Conservation (phyloP, 139 green algal genomes). For the Coelastrella sp. region DNA sequence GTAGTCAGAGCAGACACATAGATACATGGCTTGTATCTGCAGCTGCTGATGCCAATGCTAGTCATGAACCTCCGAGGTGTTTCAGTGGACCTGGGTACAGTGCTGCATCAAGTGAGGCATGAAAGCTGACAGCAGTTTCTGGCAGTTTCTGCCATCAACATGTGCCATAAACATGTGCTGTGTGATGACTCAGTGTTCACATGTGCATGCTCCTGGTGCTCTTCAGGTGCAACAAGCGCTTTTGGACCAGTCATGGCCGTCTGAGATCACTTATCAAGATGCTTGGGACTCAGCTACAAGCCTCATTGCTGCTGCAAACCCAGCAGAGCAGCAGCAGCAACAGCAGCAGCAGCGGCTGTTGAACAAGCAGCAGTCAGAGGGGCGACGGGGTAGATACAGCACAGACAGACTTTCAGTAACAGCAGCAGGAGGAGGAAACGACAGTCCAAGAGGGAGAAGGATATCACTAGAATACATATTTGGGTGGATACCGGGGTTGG, state of each 20-base stretch:
- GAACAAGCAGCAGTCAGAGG: not conserved
- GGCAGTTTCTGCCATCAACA: not conserved
- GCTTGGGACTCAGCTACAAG: conserved; percentile 14
- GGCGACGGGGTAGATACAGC: not conserved
- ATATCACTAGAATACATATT: not conserved
- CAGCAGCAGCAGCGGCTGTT: conserved; percentile 8
- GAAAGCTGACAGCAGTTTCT: not conserved
- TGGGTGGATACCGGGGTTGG: not conserved
- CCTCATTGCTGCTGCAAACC: not conserved
- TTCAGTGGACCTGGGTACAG: not conserved
- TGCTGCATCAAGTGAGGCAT: not conserved
- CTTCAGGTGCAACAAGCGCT: conserved; percentile 30
- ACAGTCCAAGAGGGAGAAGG: not conserved
- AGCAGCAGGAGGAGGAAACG: not conserved
- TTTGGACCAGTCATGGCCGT: conserved; percentile 19
- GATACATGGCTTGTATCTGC: not conserved
- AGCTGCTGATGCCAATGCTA: not conserved
- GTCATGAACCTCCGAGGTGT: not conserved
- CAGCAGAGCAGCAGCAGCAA: not conserved
- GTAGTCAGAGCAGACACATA: too few relatives aligned
- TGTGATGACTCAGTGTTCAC: not conserved
- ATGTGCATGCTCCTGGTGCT: not conserved
- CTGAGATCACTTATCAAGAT: conserved; percentile 15
- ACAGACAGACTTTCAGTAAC: not conserved
- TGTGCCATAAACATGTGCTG: not conserved